A percentile compares a stretch with the other conserved stretches of the same genome.
Conservation (phyloP, 2,329 filamentous ascomycete genomes). For the Fusarium sarcochroum region DNA sequence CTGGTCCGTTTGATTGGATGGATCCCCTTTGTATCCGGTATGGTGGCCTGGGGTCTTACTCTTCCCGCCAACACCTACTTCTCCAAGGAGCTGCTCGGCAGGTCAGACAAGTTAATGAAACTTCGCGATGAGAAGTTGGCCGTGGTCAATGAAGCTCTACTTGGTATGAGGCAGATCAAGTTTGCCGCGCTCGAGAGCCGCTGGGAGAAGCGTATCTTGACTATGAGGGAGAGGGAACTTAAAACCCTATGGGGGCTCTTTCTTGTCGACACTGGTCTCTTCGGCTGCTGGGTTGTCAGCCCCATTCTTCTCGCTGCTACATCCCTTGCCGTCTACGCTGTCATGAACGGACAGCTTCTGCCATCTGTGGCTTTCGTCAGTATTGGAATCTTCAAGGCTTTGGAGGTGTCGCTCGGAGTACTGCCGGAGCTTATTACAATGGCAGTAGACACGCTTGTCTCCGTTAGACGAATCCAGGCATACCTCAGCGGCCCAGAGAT, state of each 20-base stretch:
- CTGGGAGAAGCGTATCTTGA: conserved; percentile 79
- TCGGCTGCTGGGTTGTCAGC: conserved; percentile 79
- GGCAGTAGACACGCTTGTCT: conserved; percentile 80
- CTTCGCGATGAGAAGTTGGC: conserved; percentile 81
- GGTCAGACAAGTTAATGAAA: conserved; percentile 81
- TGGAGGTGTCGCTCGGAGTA: conserved; percentile 79
- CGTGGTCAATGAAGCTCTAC: conserved; percentile 81
- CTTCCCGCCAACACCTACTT: conserved; percentile 78
- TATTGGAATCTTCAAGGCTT: conserved; percentile 79
- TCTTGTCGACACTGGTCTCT: conserved; percentile 71
- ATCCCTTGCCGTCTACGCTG: conserved; percentile 77
- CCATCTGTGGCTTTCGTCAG: conserved; percentile 86
- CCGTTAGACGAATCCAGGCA: conserved; percentile 77
- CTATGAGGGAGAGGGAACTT: conserved; percentile 75
- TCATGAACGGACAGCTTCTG: conserved; percentile 72
- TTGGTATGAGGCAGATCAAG: conserved; percentile 88
- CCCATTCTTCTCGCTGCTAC: conserved; percentile 81
- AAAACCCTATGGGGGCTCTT: conserved; percentile 76
- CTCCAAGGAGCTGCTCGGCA: conserved; percentile 73
- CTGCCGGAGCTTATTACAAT: conserved; percentile 81
- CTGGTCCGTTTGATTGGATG: conserved; percentile 79
- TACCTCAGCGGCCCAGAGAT: conserved; percentile 79
- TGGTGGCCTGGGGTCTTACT: conserved; percentile 73
- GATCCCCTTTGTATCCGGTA: conserved; percentile 75
- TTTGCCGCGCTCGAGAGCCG: conserved; percentile 82